Evolutionary conservation across 1,284 basidiomycete species (phyloP).

Genomic region (Exobasidium cylindrosporum): DNA sequence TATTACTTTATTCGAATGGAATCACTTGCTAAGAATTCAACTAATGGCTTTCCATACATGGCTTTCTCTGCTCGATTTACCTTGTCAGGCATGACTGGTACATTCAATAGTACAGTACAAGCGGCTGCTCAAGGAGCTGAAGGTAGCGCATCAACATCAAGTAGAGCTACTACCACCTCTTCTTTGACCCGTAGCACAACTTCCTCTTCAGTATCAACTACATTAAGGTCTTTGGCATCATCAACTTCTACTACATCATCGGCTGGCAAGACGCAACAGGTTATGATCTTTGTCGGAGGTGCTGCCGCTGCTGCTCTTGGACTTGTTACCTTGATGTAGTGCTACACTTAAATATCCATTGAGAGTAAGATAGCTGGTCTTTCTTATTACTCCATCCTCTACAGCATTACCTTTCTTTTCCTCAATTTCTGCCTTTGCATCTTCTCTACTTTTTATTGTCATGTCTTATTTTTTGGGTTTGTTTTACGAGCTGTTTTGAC

Average conservation of each 20-base stretch:
- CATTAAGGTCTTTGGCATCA: neutral
- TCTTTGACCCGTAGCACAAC: neutral
- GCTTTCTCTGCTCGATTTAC: conserved; percentile 48
- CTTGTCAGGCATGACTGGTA: conserved; percentile 33
- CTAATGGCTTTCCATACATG: conserved; percentile 28
- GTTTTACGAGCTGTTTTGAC: too few species aligned
- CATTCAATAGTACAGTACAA: conserved; percentile 42
- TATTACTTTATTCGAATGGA: conserved; percentile 52
- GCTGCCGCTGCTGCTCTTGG: conserved; percentile 12
- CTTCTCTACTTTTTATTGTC: too few species aligned
- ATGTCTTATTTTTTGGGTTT: too few species aligned
- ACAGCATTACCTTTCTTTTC: too few species aligned
- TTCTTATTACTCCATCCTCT: too few species aligned
- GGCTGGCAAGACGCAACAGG: neutral
- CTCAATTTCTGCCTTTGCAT: too few species aligned
- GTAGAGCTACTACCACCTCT: neutral
- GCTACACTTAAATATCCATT: too few species aligned
- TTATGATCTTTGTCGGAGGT: neutral
- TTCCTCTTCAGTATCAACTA: neutral
- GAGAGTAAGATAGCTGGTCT: too few species aligned
- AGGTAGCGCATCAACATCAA: conserved; percentile 15
- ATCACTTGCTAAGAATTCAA: conserved; percentile 31
- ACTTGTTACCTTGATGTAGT: conserved; percentile 12
- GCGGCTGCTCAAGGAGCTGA: conserved; percentile 11
- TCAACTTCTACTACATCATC: neutral